Base-by-base conservation (phyloP, 2,329 filamentous ascomycete genomes). In the Xylaria sp. region DNA sequence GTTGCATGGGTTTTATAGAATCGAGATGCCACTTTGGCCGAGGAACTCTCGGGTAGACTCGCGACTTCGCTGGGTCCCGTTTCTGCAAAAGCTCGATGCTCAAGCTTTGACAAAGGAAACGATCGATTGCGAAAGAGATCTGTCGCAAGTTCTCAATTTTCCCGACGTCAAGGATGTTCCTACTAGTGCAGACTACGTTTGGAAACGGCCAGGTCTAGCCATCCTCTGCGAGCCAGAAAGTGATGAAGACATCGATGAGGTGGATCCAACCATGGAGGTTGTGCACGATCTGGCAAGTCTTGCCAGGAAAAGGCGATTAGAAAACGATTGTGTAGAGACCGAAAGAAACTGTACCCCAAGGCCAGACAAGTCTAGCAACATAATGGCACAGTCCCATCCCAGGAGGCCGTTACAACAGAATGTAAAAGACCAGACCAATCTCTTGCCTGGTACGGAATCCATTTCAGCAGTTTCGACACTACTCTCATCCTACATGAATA, bases 151-250 rank as follows among this genome's bases (percentile, higher is more conserved):
- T 4, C 50, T 68, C n/a, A 46, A 59, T 1, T 48, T 48, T n/a
- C 37, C 47, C 16, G 42, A 59, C 54, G 7, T n/a, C 5, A 9
- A 48, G 19, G 53, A 66, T 10, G 37, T 68, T 3, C 61, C 58
- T n/a, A 69, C 66, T 5, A 71, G 69, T 35, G 66, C 55, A 23
- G 56, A 67, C 9, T 71, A 66, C 11, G 63, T 71, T 30, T 70
- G 69, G 68, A 73, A 72, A 57, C 64, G 65, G 19, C 70, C 68
- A 2, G 70, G 70, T 2, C 50, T 71, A 1, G 63, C 68, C 19
- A 66, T 73, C 52, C 65, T 74, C 44, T 61, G 59, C 48, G 63
- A 70, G 30, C 13, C 34, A 52, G 67, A 71, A 51, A 64, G 65
- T n/a, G 67, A 71, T 53, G 67, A 70, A 7, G 63, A 67, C 42